Base-by-base conservation (phyloP, 2,329 filamentous ascomycete genomes). In the Epichloe scottii region DNA sequence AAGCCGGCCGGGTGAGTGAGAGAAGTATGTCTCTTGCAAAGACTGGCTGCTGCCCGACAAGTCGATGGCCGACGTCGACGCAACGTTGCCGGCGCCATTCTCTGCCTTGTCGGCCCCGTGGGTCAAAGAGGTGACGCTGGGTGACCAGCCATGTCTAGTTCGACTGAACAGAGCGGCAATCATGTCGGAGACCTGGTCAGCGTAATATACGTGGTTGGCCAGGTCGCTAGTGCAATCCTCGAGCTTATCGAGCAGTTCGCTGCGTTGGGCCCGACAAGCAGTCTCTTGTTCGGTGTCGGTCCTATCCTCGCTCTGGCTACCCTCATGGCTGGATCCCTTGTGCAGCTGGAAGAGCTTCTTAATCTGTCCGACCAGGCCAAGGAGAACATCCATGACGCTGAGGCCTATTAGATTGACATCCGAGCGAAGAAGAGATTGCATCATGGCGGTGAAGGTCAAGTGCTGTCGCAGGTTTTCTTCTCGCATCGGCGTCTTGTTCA, bases 171-270 rank as follows among this genome's bases (percentile, higher is more conserved):
- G 84, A 0, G 88, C 82, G 19, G 82, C 78, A 48, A 96, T 82
- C 89, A 97, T 96, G 66, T 98, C 93, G 1, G 87, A 83, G 51
- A 97, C 88, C 66, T 98, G 93, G 59, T 97, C 91, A 2, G 87
- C 87, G 64, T 98, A 98, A 71, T 98, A 98, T 34, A 96, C 84
- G 62, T 98, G 93, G 0, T 88, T 95, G 2, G 90, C 89, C 30
- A 98, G 73, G 63, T 90, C 82, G n/a, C 89, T 89, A 54, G 96
- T 89, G 67, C 88, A 95, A 58, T 79, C 76, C 63, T 93, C 84
- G 15, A 97, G 76, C 34, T 83, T 79, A 35, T 73, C 67, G 30
- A 95, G 70, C 15, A 96, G 73, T 57, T 83, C 77, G 55, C 76
- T 75, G 47, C 83, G 77, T 51, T 84, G 77, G 11, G 64, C 54